Conservation (phyloP, 257 asterid species). For the Solanum medicagineum region DNA sequence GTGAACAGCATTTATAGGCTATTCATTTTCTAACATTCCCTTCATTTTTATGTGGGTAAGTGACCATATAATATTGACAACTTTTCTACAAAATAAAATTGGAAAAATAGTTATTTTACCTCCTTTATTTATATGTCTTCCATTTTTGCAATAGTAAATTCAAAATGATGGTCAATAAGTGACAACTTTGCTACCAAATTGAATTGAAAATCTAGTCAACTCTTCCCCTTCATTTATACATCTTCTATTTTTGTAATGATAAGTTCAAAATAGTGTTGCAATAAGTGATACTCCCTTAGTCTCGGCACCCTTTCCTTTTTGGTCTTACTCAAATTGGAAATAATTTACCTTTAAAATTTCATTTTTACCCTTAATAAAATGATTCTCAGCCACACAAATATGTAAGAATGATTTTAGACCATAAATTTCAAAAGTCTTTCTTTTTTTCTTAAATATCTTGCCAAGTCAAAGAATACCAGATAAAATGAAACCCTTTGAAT, state of each 20-base stretch:
- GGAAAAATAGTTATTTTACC: too few species aligned
- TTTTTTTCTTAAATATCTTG: too few species aligned
- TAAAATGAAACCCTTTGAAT: accelerated
- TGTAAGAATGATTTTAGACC: too few species aligned
- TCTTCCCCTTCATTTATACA: not conserved
- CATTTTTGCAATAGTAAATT: not conserved
- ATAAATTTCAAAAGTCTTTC: too few species aligned
- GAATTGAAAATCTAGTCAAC: too few species aligned
- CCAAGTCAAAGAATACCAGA: too few species aligned
- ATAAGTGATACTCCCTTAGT: not conserved
- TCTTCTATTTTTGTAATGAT: not conserved
- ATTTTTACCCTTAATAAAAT: too few species aligned
- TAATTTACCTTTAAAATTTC: too few species aligned
- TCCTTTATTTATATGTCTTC: not conserved
- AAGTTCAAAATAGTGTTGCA: not conserved
- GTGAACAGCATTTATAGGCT: not conserved
- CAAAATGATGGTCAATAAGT: not conserved
- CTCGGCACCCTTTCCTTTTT: too few species aligned
- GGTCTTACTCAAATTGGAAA: too few species aligned
- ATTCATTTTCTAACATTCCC: not conserved
- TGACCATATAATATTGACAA: not conserved
- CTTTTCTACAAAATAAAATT: not conserved
- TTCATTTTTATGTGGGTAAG: not conserved
- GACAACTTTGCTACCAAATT: not conserved
- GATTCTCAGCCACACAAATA: too few species aligned